Conservation (phyloP, 2,329 filamentous ascomycete genomes). For the Scedosporium boydii region DNA sequence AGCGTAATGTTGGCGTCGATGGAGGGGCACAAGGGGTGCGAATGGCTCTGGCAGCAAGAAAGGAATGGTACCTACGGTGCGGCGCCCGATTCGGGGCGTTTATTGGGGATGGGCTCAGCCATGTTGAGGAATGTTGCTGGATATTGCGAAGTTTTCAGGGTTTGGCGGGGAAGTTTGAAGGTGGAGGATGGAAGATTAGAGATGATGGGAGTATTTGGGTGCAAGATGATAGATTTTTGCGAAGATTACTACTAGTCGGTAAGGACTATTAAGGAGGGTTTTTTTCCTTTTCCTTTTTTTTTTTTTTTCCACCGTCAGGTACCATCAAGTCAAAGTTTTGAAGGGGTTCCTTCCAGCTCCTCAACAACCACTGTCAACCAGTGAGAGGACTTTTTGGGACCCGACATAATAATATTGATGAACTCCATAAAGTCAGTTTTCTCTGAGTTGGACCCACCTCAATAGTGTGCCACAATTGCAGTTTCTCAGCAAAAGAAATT, state of each 20-base stretch:
- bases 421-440: no score
- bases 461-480: no score
- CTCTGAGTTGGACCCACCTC: no score
- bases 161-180: constrained; percentile 11
- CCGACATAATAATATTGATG: no score
- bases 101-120: constrained; percentile 57
- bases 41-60: neutral
- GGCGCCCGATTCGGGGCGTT: constrained; percentile 45
- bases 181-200: constrained; percentile 18
- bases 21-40: neutral
- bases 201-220: constrained; percentile 19
- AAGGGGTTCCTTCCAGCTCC: no score
- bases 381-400: no score
- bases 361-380: no score
- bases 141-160: constrained; percentile 12
- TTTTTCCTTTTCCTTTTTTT: neutral
- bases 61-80: constrained; percentile 43
- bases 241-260: neutral
- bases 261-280: neutral
- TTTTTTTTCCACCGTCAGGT: no score
- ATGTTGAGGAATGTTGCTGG: constrained; percentile 27
- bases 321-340: no score
- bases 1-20: neutral
- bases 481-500: no score
- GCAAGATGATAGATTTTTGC: constrained; percentile 13